Percentiles rank a stretch among this genome's conserved stretches.
Conservation (phyloP, 805 yeast species). For the Zygoascus biomembranicola region DNA sequence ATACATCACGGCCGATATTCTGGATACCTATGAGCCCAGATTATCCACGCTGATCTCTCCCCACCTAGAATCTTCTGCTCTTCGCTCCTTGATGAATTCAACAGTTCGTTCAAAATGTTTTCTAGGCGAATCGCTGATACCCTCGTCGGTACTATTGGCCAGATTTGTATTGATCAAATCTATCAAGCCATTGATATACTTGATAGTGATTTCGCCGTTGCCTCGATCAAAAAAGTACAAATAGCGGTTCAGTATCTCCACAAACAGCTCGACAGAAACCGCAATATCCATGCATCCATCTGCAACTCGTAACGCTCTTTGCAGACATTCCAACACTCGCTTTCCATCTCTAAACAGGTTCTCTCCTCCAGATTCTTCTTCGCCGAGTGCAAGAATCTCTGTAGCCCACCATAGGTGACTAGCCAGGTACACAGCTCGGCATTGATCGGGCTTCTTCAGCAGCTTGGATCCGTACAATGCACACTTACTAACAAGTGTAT, state of each 20-base stretch:
- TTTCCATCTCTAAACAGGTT: slow-evolving; percentile 44
- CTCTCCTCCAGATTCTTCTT: slow-evolving; percentile 33
- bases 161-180: slow-evolving; percentile 52
- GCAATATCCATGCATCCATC: slow-evolving; percentile 84
- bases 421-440: slow-evolving; percentile 80
- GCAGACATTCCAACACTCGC: slow-evolving; percentile 84
- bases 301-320: slow-evolving; percentile 79
- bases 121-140: slow-evolving; percentile 33
- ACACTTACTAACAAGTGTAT: slow-evolving; percentile 71
- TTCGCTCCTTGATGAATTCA: slow-evolving; percentile 60
- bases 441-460: slow-evolving; percentile 88
- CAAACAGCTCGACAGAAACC: slow-evolving; percentile 71
- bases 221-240: slow-evolving; percentile 81
- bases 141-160: slow-evolving; percentile 24
- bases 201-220: slow-evolving; percentile 54
- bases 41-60: not conserved
- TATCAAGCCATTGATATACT: slow-evolving; percentile 77
- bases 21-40: not conserved
- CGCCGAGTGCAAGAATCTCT: slow-evolving; percentile 43
- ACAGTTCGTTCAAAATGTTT: slow-evolving; percentile 65
- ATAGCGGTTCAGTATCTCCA: slow-evolving; percentile 83
- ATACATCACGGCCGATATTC: not conserved
- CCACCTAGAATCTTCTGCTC: slow-evolving; percentile 57
- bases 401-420: slow-evolving; percentile 94
- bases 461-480: slow-evolving; percentile 84